Evolutionary conservation across 2,329 filamentous ascomycete genomes (phyloP), one percentile per base, ranked within the genome.

Genomic region (Botrytis elliptica): DNA sequence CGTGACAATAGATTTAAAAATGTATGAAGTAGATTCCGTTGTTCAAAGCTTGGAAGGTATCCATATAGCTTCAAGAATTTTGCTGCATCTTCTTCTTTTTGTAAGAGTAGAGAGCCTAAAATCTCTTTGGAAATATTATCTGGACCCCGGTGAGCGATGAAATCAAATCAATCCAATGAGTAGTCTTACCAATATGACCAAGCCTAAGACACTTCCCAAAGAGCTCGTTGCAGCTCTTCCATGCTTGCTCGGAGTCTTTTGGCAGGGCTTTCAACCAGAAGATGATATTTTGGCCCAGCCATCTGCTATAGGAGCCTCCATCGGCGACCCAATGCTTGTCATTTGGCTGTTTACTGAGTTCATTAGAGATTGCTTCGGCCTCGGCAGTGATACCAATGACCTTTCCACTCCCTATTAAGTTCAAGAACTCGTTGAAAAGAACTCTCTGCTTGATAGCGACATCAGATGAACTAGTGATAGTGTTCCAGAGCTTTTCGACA

Each of bases 351-450:
- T 65, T 76, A 42, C 78, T 78, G 20, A 78, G 72, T 9, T 81
- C 78, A 73, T 82, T 81, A 33, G 82, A 75, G n/a, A 84, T 76
- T 72, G 81, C 78, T 70, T 86, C 81, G 22, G 85, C 85, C 81
- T 92, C 88, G 38, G 90, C 89, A 75, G 85, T 83, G 36, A 85
- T 82, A 2, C 88, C 86, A 2, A 91, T 77, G 8, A 92, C 78
- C 78, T 86, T 89, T 71, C 91, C 89, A 36, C 89, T 88, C 38
- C 86, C 89, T 62, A 90, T 78, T 42, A 91, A 82, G 22, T 84
- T 83, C n/a, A 88, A 81, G 72, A 89, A 84, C 76, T 93, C 90
- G 79, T 87, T 90, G 91, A 90, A 92, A 52, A 89, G 82, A 65
- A 89, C 81, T 71, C 84, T 85, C 70, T 84, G 85, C 77, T 86